Base-by-base conservation (phyloP, 345 rosid genomes). In the Stellera chamaejasme region DNA sequence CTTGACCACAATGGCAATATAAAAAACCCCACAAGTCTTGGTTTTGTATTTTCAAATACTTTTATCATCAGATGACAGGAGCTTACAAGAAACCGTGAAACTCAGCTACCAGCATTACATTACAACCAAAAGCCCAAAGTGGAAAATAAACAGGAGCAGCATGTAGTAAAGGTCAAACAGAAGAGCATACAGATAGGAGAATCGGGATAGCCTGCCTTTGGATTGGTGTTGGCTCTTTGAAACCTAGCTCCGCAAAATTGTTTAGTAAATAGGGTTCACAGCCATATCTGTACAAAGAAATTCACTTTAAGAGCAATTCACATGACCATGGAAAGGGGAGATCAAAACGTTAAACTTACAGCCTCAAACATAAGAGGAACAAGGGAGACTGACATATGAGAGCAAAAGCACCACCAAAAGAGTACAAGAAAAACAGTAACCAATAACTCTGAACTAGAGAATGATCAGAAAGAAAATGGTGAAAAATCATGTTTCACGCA, bases 121-220 rank as follows among this genome's bases (percentile, higher is more conserved):
- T 1, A 54, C 14, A 25, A 60, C 46, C 26, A 36, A 58, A 45
- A 14, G 27, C 45, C n/a, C 7, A 47, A 27, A 11, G 4, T 23
- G 50, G 41, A 42, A 23, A 60, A 48, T 27, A 41, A 36, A 41
- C 46, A 60, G 55, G 12, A 48, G 26, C 41, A 63, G 27, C 76
- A 50, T 32, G 9, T 32, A 32, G 39, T 1, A 15, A 60, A 42
- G 39, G 52, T 39, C 60, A 59, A 55, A 59, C 48, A 53, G 57
- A 63, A 70, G 75, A 55, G 39, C 91, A 52, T 86, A 93, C 99
- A 58, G 89, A 81, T 73, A 87, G 62, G 60, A 93, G 88, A 66
- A 84, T 57, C 54, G 96, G 86, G 70, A 93, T 89, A 65, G 99
- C 89, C 91, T 93, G 96, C 76, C 93, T 85, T 71, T 93, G 99